Percentiles rank a stretch among this genome's conserved stretches.
phyloP scores from a whole-genome alignment of 306 rosid genomes.

The Castanea mollissima region DNA sequence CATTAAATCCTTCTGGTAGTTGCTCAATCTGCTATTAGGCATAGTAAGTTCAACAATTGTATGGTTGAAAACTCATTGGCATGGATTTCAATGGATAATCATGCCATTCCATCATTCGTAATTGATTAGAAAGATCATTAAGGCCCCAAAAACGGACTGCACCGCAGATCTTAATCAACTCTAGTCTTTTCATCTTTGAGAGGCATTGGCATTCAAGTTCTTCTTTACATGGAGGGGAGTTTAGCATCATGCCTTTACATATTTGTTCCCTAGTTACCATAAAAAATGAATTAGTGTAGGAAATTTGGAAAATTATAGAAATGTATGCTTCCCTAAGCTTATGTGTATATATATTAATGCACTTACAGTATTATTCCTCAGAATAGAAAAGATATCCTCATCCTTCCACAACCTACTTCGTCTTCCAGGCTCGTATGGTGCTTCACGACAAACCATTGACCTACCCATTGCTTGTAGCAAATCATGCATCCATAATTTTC shows the following conservation, averaged over 20 bases:
- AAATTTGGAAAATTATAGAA: too few species aligned
- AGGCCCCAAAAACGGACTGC: conserved; percentile 23
- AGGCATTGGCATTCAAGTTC: conserved; percentile 15
- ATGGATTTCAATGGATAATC: conserved; percentile 12
- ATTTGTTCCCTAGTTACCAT: conserved; percentile 15
- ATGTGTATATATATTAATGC: too few species aligned
- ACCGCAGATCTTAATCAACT: conserved; percentile 16
- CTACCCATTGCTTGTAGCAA: conserved; percentile 26
- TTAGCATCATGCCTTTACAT: conserved; percentile 19
- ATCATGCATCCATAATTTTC: conserved; percentile 22
- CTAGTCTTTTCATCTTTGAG: conserved; percentile 11
- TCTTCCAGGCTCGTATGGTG: neutral
- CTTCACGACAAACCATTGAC: conserved; percentile 3
- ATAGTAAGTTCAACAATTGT: conserved; percentile 19
- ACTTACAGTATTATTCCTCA: conserved; percentile 7
- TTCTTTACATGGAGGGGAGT: neutral
- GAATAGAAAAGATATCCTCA: conserved; percentile 8
- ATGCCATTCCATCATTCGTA: conserved; percentile 22
- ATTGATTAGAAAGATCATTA: conserved; percentile 24
- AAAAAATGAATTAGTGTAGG: neutral
- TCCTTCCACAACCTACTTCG: conserved; percentile 20
- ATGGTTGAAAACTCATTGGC: conserved; percentile 5
- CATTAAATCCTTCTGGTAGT: conserved; percentile 13
- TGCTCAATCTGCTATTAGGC: conserved; percentile 2
- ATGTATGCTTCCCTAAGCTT: too few species aligned